Conservation (phyloP, 2,329 filamentous ascomycete genomes). For the Xylaria sp. region DNA sequence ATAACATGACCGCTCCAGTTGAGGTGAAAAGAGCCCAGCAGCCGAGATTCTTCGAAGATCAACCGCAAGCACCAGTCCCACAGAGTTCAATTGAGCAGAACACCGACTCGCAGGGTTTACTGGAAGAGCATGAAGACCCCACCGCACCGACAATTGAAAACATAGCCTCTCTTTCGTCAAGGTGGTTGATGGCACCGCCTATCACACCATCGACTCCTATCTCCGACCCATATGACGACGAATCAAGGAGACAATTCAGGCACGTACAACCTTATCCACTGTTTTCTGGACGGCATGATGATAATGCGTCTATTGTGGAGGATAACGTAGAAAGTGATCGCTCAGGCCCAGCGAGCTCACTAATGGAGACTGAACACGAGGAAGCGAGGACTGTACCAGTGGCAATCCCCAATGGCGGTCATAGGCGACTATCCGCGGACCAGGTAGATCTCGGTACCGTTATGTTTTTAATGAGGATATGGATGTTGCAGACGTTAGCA, state of each 20-base stretch:
- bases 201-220: conserved; percentile 15
- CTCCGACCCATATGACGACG: not conserved
- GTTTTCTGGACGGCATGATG: not conserved
- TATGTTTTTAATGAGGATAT: conserved; percentile 36
- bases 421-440: conserved; percentile 17
- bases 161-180: conserved; percentile 31
- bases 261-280: not conserved
- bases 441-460: conserved; percentile 36
- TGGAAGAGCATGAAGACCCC: conserved; percentile 26
- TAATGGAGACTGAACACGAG: conserved; percentile 11
- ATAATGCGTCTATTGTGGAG: not conserved
- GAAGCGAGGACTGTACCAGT: not conserved
- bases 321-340: conserved; percentile 6
- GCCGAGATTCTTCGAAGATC: conserved; percentile 31
- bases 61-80: conserved; percentile 1
- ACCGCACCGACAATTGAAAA: conserved; percentile 35
- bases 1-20: conserved; percentile 39
- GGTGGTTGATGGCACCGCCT: conserved; percentile 34
- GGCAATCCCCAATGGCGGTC: not conserved
- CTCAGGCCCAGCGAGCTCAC: not conserved
- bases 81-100: conserved; percentile 1
- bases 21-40: conserved; percentile 30
- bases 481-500: conserved; percentile 38
- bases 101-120: not conserved
- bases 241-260: not conserved